phyloP scores from a whole-genome alignment of 164 flowering plant species.

The Berberis thunbergii region DNA sequence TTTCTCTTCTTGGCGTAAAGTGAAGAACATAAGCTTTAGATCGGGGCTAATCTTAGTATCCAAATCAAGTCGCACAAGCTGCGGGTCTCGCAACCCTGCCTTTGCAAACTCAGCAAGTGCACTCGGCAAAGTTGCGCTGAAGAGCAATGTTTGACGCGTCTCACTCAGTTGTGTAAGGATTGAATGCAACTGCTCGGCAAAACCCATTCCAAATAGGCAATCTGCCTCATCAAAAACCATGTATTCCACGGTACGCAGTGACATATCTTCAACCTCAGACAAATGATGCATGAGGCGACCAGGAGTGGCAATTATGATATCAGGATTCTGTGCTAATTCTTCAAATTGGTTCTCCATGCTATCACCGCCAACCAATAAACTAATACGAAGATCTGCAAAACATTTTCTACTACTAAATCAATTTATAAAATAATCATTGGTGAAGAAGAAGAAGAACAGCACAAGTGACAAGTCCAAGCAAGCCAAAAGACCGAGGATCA shows the following conservation, averaged over 20 bases:
- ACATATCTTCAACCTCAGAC: slow-evolving; percentile 87
- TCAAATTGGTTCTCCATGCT: slow-evolving; percentile 95
- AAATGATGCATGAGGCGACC: slow-evolving; percentile 98
- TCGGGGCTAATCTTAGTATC: slow-evolving; percentile 86
- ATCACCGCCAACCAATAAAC: slow-evolving; percentile 94
- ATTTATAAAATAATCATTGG: too few species aligned
- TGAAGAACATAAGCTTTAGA: slow-evolving; percentile 22
- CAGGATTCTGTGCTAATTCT: slow-evolving; percentile 87
- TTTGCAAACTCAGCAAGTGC: slow-evolving; percentile 95
- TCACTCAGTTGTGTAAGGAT: slow-evolving; percentile 76
- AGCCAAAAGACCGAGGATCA: too few species aligned
- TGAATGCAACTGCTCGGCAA: slow-evolving; percentile 87
- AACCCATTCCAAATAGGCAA: slow-evolving; percentile 84
- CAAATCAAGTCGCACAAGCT: slow-evolving; percentile 81
- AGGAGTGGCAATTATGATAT: slow-evolving; percentile 92
- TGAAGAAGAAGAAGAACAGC: too few species aligned
- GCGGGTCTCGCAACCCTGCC: slow-evolving; percentile 89
- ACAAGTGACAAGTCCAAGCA: too few species aligned
- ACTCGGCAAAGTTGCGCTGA: slow-evolving; percentile 94
- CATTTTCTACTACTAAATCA: too few species aligned
- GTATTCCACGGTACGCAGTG: slow-evolving; percentile 77
- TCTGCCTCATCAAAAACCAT: slow-evolving; percentile 99
- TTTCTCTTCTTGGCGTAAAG: slow-evolving; percentile 84
- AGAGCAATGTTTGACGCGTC: slow-evolving; percentile 85
- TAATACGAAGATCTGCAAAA: slow-evolving; percentile 61